Conservation (phyloP, 1,284 basidiomycete genomes). For the Binderoboletus segoi region DNA sequence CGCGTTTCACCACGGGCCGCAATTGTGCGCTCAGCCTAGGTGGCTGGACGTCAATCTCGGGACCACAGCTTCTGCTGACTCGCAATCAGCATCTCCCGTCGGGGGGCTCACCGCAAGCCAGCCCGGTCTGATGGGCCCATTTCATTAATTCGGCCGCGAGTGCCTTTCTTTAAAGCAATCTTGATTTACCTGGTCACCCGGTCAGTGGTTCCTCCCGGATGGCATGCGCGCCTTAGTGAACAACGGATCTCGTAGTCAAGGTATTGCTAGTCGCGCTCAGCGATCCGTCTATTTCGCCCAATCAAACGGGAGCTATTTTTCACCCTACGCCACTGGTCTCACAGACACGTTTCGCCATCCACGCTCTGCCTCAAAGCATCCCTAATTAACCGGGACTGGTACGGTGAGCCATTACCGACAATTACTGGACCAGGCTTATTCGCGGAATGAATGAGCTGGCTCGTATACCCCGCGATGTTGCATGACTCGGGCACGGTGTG, state of each 20-base stretch:
- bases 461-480: neutral
- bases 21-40: neutral
- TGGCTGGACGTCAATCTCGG: neutral
- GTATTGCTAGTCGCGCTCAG: conserved; percentile 9
- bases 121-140: neutral
- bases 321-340: conserved; percentile 14
- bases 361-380: conserved; percentile 6
- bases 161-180: neutral
- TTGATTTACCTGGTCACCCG: neutral
- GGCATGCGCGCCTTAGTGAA: neutral
- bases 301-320: neutral
- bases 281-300: neutral
- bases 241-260: conserved; percentile 16
- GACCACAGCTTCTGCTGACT: conserved; percentile 9
- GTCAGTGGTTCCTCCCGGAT: neutral
- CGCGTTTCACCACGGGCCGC: neutral
- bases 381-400: neutral
- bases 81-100: neutral
- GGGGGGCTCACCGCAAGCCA: neutral
- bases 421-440: neutral
- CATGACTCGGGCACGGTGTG: neutral
- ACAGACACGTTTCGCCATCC: conserved; percentile 3
- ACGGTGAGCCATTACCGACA: neutral
- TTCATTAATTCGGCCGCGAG: neutral
- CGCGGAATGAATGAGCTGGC: neutral